These are phyloP conservation scores for Picochlorum sp. DNA, from an alignment of 139 green algal genomes.

Conservation along the genomic window DNA sequence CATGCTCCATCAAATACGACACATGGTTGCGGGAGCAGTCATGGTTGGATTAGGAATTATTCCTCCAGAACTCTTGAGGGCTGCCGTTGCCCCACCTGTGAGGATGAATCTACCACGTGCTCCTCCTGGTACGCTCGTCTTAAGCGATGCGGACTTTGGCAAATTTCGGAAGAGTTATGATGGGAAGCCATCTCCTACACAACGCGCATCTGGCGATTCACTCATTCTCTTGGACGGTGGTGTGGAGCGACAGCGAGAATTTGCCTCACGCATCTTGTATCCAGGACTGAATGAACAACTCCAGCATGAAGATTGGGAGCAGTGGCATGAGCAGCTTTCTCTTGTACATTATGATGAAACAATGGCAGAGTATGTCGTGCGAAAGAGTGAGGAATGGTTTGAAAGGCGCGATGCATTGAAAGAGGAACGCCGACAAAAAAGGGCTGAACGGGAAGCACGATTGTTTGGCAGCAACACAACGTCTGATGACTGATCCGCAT, in stretches of 20 bases:
- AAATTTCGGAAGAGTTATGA: slow-evolving; percentile 14
- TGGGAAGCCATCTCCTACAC: not conserved
- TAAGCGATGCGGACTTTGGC: slow-evolving; percentile 43
- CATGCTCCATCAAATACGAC: slow-evolving; percentile 72
- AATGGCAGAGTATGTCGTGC: slow-evolving; percentile 13
- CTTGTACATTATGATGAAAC: slow-evolving; percentile 19
- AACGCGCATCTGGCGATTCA: slow-evolving; percentile 16
- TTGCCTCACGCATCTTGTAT: slow-evolving; percentile 18
- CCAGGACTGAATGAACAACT: slow-evolving; percentile 23
- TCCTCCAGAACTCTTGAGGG: slow-evolving; percentile 48
- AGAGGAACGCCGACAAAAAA: not conserved
- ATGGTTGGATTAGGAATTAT: slow-evolving; percentile 48
- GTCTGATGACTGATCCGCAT: not conserved
- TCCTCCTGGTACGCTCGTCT: slow-evolving; percentile 64
- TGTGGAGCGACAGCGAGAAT: slow-evolving; percentile 17
- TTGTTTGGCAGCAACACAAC: not conserved
- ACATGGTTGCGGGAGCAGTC: slow-evolving; percentile 71
- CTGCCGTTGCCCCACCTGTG: slow-evolving; percentile 44
- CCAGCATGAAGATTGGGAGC: slow-evolving; percentile 17
- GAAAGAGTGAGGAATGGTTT: not conserved
- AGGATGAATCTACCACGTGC: slow-evolving; percentile 59
- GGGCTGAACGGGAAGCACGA: too few species aligned
- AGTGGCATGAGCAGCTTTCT: slow-evolving; percentile 20
- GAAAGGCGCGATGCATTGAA: slow-evolving; percentile 1
- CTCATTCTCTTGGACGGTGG: slow-evolving; percentile 32